Evolutionary conservation across 192 early-diverging fungal species (phyloP).

Genomic region (Chytriomyces sp.): DNA sequence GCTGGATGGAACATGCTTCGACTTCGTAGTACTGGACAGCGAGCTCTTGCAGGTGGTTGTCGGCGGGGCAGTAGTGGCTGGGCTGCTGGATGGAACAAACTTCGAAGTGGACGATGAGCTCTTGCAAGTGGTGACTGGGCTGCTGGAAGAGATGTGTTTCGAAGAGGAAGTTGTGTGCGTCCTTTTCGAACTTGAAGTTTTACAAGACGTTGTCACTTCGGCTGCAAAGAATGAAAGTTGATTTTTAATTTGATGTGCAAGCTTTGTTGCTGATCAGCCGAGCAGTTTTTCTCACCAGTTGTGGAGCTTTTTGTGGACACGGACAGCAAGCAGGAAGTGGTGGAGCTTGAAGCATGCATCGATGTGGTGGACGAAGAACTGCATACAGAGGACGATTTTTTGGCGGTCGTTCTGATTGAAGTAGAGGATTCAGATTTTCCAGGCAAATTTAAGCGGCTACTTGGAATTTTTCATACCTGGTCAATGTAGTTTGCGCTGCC

Average conservation of each 20-base stretch:
- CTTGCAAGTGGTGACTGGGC: not conserved
- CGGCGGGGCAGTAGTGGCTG: too few relatives aligned
- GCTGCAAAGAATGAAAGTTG: not conserved
- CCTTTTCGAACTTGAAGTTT: not conserved
- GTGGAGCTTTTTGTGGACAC: not conserved
- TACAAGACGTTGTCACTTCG: not conserved
- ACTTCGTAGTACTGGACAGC: too few relatives aligned
- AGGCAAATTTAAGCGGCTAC: too few relatives aligned
- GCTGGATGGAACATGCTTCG: too few relatives aligned
- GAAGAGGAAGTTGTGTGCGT: not conserved
- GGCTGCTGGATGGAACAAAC: too few relatives aligned
- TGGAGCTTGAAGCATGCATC: not conserved
- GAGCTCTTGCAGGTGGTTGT: too few relatives aligned
- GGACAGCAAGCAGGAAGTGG: not conserved
- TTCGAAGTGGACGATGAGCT: not conserved
- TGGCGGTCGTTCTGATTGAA: not conserved
- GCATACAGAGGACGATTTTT: not conserved
- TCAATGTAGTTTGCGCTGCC: too few relatives aligned
- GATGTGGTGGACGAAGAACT: not conserved
- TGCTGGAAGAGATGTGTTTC: not conserved
- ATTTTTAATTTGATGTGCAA: not conserved
- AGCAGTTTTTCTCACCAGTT: not conserved
- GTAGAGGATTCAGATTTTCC: too few relatives aligned
- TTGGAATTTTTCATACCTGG: too few relatives aligned
- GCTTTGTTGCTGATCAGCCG: too few relatives aligned